Evolutionary conservation across 495 filamentous ascomycete genomes (phyloP), one percentile per base, ranked within the genome.

Genomic region (Podospora conica): DNA sequence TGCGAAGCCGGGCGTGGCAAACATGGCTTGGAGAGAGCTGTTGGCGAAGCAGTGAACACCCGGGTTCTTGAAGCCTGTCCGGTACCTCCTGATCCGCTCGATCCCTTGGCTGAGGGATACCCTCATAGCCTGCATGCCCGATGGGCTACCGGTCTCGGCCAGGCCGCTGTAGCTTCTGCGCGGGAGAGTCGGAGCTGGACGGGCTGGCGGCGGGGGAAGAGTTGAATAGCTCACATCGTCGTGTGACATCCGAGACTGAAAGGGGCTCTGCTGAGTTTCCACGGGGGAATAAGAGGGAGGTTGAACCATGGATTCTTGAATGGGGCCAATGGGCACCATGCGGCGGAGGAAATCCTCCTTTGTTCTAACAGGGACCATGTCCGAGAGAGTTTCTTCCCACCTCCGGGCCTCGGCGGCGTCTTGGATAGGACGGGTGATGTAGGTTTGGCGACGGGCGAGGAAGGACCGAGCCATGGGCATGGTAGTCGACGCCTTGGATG

Each of bases 21-120:
- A 88, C 63, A 98, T 77, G 65, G 87, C 90, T 74, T 99, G 95
- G 15, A 99, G 77, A 4, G 87, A 88, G 15, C 90, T 86, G 78
- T 97, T 97, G 85, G 93, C 92, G 73, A 95, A 99, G 76, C 95
- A 99, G 8, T 87, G 91, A 11, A 89, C 88, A 10, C 89, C 87
- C 24, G 90, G 88, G 70, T 96, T 97, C 53, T 85, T 74, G 9
- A 98, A 82, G 1, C 95, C 96, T 4, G 91, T 94, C 59, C 71
- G 71, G 12, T 48, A 60, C 57, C 63, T 69, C 31, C 60, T 55
- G 15, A 24, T n/a, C 11, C 60, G 31, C 29, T 60, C 53, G 20
- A 65, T 10, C 48, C 60, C 75, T 53, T 29, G 28, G 71, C 68
- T 70, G 73, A 77, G 67, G 3, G 57, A 28, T 74, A 73, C 82